Conservation (phyloP, 2,329 filamentous ascomycete species). For the Penicillium sp. region DNA sequence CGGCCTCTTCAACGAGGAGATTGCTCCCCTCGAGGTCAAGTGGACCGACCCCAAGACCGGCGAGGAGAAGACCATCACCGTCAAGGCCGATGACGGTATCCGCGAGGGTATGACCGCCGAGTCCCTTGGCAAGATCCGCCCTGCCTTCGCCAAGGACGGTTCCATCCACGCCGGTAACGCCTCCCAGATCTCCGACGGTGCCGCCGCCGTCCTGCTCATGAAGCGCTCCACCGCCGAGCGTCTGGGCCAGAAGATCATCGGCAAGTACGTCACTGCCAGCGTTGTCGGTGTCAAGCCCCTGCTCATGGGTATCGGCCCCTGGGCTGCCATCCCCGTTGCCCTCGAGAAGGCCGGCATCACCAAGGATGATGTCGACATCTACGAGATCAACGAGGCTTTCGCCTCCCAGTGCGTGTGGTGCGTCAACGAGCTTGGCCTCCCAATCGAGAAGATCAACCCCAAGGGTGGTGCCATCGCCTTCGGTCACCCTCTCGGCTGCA, state of each 20-base stretch:
- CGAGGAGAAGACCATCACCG: constrained; percentile 79
- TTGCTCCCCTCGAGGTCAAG: constrained; percentile 81
- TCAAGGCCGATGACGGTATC: constrained; percentile 84
- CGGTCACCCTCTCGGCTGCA: constrained; percentile 92
- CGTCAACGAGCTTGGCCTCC: constrained; percentile 80
- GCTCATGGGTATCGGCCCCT: constrained; percentile 94
- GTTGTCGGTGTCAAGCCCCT: constrained; percentile 88
- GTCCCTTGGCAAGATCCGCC: constrained; percentile 84
- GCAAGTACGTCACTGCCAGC: constrained; percentile 85
- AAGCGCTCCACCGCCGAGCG: constrained; percentile 86
- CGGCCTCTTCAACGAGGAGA: constrained; percentile 93
- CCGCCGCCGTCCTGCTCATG: constrained; percentile 94
- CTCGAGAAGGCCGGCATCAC: constrained; percentile 82
- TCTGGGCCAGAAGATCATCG: constrained; percentile 84
- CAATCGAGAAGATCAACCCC: constrained; percentile 87
- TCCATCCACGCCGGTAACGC: constrained; percentile 96
- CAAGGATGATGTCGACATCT: constrained; percentile 93
- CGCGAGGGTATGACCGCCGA: constrained; percentile 82
- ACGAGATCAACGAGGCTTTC: constrained; percentile 99
- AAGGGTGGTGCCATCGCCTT: constrained; percentile 97
- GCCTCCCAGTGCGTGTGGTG: constrained; percentile 95
- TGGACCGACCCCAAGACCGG: constrained; percentile 89
- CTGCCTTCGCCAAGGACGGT: constrained; percentile 88
- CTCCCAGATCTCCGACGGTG: constrained; percentile 92
- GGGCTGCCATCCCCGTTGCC: constrained; percentile 92